Evolutionary conservation across 2,329 filamentous ascomycete genomes (phyloP).

Genomic region (Claviceps cyperi): DNA sequence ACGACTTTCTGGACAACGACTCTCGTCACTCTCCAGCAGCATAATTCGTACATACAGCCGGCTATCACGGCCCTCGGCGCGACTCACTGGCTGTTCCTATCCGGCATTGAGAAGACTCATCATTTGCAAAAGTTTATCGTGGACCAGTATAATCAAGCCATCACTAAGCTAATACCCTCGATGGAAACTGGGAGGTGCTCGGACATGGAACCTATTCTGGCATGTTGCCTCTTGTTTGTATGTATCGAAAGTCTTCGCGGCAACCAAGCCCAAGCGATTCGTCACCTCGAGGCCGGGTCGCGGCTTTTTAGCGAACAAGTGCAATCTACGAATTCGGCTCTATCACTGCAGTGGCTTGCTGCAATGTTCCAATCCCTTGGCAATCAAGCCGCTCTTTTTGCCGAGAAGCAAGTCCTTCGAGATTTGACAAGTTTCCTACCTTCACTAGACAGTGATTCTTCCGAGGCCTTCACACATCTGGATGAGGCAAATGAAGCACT

Average conservation of each 20-base stretch:
- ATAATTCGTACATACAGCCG: constrained; percentile 1
- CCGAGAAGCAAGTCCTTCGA: neutral
- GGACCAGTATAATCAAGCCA: constrained; percentile 2
- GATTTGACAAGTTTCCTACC: neutral
- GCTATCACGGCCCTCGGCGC: constrained; percentile 2
- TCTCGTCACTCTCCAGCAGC: neutral
- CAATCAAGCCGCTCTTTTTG: constrained; percentile 2
- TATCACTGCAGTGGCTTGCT: constrained; percentile 1
- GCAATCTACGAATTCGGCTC: neutral
- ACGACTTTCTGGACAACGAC: constrained; percentile 1
- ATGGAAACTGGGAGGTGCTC: neutral
- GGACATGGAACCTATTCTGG: constrained; percentile 1
- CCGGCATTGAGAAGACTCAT: neutral
- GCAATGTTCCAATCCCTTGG: constrained; percentile 3
- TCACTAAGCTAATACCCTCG: neutral
- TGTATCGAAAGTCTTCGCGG: constrained; percentile 2
- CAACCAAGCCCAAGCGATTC: constrained; percentile 2
- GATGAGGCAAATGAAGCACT: constrained; percentile 3
- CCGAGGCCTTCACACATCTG: neutral
- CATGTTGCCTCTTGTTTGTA: constrained; percentile 2
- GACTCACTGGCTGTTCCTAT: constrained; percentile 1
- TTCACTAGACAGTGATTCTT: neutral
- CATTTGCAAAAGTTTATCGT: neutral
- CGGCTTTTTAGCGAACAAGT: neutral
- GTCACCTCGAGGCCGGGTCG: constrained; percentile 3